phyloP scores from a whole-genome alignment of 1,139 yeast genomes.

The Geotrichum cucujoidarum region DNA sequence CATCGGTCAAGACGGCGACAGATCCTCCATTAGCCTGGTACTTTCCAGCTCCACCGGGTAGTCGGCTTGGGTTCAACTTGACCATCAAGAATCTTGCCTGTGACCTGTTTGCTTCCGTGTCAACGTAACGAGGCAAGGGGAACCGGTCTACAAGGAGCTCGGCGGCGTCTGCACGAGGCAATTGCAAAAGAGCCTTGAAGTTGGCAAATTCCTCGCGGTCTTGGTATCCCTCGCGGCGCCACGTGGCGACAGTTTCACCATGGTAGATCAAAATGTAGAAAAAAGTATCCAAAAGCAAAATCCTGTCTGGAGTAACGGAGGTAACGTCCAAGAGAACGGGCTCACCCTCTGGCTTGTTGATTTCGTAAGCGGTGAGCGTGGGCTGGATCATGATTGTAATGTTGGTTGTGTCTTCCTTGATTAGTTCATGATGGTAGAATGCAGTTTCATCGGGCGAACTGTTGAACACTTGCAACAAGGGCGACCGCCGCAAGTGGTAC shows the following conservation, averaged over 20 bases:
- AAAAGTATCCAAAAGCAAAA: constrained; percentile 64
- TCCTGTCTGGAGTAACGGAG: constrained; percentile 57
- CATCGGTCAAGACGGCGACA: constrained; percentile 90
- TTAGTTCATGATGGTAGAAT: constrained; percentile 61
- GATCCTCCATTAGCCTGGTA: constrained; percentile 45
- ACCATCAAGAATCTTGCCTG: constrained; percentile 76
- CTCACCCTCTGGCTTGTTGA: constrained; percentile 53
- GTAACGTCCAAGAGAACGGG: constrained; percentile 68
- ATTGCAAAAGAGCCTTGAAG: constrained; percentile 55
- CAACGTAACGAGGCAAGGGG: constrained; percentile 72
- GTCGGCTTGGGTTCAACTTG: constrained; percentile 63
- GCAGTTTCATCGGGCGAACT: constrained; percentile 78
- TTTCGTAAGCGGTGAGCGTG: constrained; percentile 58
- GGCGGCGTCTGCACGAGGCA: constrained; percentile 66
- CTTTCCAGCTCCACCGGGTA: constrained; percentile 35
- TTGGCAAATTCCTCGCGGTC: constrained; percentile 60
- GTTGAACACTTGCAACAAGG: constrained; percentile 63
- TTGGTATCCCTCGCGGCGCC: constrained; percentile 67
- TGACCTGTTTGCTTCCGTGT: constrained; percentile 71
- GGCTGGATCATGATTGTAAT: constrained; percentile 74
- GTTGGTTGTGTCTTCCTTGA: constrained; percentile 62
- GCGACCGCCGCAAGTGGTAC: constrained; percentile 67
- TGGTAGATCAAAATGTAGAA: constrained; percentile 69
- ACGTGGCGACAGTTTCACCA: constrained; percentile 62
- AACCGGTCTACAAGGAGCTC: constrained; percentile 62